Evolutionary conservation across 169 alveolate species (phyloP).

Genomic region (Eimeria tenella): DNA sequence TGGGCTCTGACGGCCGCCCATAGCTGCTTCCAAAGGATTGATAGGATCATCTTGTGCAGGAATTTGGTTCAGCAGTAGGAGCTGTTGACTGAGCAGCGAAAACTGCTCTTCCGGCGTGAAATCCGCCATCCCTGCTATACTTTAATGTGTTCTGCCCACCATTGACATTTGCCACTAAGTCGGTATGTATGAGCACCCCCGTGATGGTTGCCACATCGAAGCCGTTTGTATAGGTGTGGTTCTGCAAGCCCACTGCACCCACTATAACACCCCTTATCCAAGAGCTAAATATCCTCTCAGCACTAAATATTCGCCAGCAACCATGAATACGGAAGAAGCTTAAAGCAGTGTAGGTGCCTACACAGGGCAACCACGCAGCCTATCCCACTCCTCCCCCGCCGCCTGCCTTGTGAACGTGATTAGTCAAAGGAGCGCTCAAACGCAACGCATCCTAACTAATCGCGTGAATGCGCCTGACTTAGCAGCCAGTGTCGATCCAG

Average conservation of each 20-base stretch:
- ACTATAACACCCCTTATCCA: too few relatives aligned
- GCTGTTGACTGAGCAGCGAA: slow-evolving; percentile 59
- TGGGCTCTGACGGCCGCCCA: not conserved
- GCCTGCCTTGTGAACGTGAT: not conserved
- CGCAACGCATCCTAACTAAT: slow-evolving; percentile 5
- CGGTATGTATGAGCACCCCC: too few relatives aligned
- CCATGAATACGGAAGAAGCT: too few relatives aligned
- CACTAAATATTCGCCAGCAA: too few relatives aligned
- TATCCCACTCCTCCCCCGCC: slow-evolving; percentile 15
- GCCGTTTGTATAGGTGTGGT: too few relatives aligned
- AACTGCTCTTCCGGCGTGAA: slow-evolving; percentile 62
- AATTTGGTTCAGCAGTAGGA: slow-evolving; percentile 58
- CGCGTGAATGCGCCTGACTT: not conserved
- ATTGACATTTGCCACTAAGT: too few relatives aligned
- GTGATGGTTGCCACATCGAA: too few relatives aligned
- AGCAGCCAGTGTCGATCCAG: too few relatives aligned
- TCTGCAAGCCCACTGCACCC: too few relatives aligned
- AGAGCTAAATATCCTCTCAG: too few relatives aligned
- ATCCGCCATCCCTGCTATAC: slow-evolving; percentile 40
- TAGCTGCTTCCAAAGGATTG: not conserved
- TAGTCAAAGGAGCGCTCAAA: not conserved
- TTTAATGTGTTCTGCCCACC: not conserved
- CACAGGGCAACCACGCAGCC: not conserved
- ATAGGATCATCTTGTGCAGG: not conserved
- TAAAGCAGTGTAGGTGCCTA: too few relatives aligned